Evolutionary conservation across 2,329 filamentous ascomycete species (phyloP).

Genomic region (Colletotrichum lini): DNA sequence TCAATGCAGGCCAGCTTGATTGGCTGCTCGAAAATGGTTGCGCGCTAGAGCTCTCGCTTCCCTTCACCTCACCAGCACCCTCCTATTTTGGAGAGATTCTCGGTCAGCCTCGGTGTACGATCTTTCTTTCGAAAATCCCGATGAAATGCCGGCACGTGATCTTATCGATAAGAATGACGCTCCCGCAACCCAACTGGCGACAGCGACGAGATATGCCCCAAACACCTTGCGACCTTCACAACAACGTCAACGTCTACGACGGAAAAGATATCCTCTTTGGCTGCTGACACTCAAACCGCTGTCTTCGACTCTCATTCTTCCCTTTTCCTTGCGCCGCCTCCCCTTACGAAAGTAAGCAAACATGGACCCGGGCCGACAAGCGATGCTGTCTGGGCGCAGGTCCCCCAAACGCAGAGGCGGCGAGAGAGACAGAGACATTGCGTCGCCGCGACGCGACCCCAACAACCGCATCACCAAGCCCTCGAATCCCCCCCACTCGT

Average conservation of each 20-base stretch:
- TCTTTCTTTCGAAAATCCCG: no score
- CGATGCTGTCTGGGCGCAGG: conserved; percentile 65
- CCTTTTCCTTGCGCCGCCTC: neutral
- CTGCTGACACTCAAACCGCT: neutral
- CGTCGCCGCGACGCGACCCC: conserved; percentile 68
- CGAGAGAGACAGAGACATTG: conserved; percentile 52
- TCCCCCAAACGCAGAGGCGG: conserved; percentile 53
- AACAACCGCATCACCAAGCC: conserved; percentile 71
- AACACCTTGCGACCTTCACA: conserved; percentile 1
- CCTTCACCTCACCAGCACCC: no score
- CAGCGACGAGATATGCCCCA: neutral
- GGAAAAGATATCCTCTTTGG: neutral
- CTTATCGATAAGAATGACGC: conserved; percentile 29
- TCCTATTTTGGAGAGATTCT: neutral
- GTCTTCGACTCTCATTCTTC: neutral
- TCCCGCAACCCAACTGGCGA: conserved; percentile 8
- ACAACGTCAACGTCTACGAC: conserved; percentile 20
- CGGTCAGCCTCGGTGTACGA: neutral
- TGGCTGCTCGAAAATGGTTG: neutral
- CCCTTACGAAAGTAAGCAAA: conserved; percentile 14
- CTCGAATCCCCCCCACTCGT: conserved; percentile 49
- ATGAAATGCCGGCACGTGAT: neutral
- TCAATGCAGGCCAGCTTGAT: neutral
- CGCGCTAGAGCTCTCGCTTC: neutral
- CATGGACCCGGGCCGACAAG: conserved; percentile 70